Evolutionary conservation across 2,329 filamentous ascomycete species (phyloP).

Genomic region (Cladosporium austrohemisphaericum): DNA sequence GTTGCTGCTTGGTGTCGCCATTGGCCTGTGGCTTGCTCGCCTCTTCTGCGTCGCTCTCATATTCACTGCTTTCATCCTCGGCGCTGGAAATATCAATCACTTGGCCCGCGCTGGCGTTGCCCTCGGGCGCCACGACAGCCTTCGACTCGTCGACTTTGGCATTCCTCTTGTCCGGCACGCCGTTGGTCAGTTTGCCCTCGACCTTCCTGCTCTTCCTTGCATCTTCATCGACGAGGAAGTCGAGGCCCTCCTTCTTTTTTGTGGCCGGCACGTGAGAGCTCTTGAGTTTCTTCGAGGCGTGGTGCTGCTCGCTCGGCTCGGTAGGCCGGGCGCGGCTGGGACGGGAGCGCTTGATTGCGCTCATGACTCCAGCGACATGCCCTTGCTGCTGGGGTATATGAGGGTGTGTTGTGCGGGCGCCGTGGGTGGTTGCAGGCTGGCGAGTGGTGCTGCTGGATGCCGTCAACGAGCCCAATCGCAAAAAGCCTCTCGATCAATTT

Average conservation of each 20-base stretch:
- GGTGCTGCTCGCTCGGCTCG: constrained; percentile 20
- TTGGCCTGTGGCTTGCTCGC: constrained; percentile 8
- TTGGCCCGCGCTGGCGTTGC: constrained; percentile 40
- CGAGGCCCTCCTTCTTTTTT: constrained; percentile 25
- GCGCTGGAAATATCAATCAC: constrained; percentile 49
- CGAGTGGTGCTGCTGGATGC: constrained; percentile 13
- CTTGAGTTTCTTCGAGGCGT: constrained; percentile 30
- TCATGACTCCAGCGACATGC: constrained; percentile 32
- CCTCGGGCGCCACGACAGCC: constrained; percentile 47
- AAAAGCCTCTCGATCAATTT: constrained; percentile 15
- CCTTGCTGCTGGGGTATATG: constrained; percentile 13
- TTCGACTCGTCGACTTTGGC: constrained; percentile 56
- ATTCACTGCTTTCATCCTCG: constrained; percentile 34
- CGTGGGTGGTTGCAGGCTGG: constrained; percentile 5
- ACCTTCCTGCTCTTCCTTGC: constrained; percentile 36
- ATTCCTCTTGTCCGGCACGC: constrained; percentile 48
- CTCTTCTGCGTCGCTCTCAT: constrained; percentile 22
- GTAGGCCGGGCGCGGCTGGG: constrained; percentile 26
- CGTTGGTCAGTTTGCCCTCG: constrained; percentile 50
- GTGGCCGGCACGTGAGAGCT: constrained; percentile 30
- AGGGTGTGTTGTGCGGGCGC: constrained; percentile 7
- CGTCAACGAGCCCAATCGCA: constrained; percentile 16
- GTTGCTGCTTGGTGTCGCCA: constrained; percentile 26
- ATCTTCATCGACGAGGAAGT: constrained; percentile 35
- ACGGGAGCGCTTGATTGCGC: constrained; percentile 33